phyloP scores from a whole-genome alignment of 2,329 filamentous ascomycete species.

The Chaetomium olivaceum region DNA sequence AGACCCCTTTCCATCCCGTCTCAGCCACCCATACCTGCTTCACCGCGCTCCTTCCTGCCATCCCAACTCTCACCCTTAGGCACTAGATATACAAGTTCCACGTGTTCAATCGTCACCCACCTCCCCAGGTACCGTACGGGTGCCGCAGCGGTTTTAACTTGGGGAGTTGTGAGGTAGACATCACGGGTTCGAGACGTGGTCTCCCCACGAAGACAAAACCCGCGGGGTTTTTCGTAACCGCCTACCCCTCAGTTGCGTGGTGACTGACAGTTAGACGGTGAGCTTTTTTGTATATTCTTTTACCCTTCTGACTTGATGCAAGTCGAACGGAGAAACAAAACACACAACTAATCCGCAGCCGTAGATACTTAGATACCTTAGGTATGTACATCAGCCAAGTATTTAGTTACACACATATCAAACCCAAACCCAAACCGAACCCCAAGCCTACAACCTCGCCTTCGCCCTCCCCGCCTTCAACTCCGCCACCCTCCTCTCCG shows the following conservation, averaged over 20 bases:
- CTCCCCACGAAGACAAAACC: not conserved
- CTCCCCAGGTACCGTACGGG: no score
- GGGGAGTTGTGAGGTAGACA: not conserved
- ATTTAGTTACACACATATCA: not conserved
- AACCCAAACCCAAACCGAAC: not conserved
- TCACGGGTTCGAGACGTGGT: not conserved
- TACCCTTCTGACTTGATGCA: not conserved
- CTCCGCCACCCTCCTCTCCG: conserved; percentile 49
- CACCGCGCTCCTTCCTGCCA: not conserved
- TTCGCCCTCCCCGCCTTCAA: conserved; percentile 44
- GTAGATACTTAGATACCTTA: not conserved
- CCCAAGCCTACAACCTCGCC: conserved; percentile 42
- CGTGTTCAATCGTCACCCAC: not conserved
- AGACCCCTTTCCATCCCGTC: not conserved
- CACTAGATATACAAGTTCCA: not conserved
- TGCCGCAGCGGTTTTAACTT: not conserved
- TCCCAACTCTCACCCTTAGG: not conserved
- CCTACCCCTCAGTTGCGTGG: not conserved
- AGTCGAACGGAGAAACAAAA: no score
- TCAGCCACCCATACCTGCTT: not conserved
- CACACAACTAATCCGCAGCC: not conserved
- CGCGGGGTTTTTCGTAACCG: not conserved
- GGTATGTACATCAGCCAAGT: not conserved
- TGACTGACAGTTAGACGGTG: not conserved
- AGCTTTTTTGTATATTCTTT: not conserved